These are phyloP conservation scores for Cystobasidium slooffiae DNA, from an alignment of 1,284 basidiomycete genomes.

Conservation along the genomic window DNA sequence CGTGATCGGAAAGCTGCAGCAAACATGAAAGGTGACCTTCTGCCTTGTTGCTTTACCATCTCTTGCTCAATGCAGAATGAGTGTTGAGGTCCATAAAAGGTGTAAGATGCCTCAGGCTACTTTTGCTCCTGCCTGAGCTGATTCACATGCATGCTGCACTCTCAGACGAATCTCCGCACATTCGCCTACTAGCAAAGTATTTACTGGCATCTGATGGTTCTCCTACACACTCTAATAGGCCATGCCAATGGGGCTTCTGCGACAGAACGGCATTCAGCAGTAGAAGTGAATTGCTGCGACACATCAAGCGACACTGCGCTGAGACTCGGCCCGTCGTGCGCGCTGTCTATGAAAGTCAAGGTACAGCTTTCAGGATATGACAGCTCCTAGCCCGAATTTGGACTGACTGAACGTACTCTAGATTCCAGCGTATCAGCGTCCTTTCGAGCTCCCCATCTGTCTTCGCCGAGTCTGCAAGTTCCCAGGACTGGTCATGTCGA, in stretches of 20 bases:
- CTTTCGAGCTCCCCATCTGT: constrained; percentile 2
- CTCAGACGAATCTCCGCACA: too few species aligned
- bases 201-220: too few species aligned
- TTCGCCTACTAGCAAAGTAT: too few species aligned
- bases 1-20: too few species aligned
- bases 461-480: too few species aligned
- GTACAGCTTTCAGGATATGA: not conserved
- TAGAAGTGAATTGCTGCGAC: not conserved
- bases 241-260: constrained; percentile 15
- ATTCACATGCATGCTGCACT: too few species aligned
- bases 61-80: too few species aligned
- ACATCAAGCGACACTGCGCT: constrained; percentile 22
- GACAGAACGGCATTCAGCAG: not conserved
- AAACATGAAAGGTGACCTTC: too few species aligned
- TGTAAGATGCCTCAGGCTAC: too few species aligned
- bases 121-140: too few species aligned
- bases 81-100: too few species aligned
- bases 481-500: not conserved
- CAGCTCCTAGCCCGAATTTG: not conserved
- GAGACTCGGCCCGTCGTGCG: constrained; percentile 9
- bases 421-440: constrained; percentile 10
- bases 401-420: not conserved
- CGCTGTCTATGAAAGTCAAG: constrained; percentile 27
- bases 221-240: not conserved
- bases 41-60: too few species aligned